Percentiles rank a stretch among this genome's conserved stretches.
phyloP scores from a whole-genome alignment of 129 eudicot species.

The Lactuca saligna region DNA sequence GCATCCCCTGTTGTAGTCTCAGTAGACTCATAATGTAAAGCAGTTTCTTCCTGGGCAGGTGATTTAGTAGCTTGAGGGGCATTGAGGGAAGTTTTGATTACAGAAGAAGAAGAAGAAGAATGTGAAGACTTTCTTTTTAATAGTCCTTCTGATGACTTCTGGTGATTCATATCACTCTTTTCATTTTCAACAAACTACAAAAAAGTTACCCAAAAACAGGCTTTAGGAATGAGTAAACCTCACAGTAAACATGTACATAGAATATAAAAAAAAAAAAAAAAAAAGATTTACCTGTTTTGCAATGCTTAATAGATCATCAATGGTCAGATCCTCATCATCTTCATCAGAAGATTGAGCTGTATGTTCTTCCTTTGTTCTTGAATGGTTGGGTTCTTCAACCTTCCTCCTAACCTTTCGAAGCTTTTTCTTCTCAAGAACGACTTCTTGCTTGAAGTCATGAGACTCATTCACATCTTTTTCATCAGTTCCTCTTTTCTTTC shows the following conservation, averaged over 20 bases:
- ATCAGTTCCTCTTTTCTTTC: slow-evolving; percentile 32
- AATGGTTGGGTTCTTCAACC: slow-evolving; percentile 18
- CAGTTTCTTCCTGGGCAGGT: slow-evolving; percentile 20
- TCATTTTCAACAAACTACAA: slow-evolving; percentile 58
- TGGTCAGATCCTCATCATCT: slow-evolving; percentile 52
- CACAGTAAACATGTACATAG: slow-evolving; percentile 3
- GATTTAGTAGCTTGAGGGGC: slow-evolving; percentile 21
- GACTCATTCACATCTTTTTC: slow-evolving; percentile 13
- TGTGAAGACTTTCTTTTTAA: slow-evolving; percentile 27
- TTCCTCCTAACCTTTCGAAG: slow-evolving; percentile 25
- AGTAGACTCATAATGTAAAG: slow-evolving; percentile 15
- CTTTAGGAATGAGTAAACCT: slow-evolving; percentile 2
- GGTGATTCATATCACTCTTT: slow-evolving; percentile 23
- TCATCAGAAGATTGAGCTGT: slow-evolving; percentile 32
- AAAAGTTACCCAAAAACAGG: slow-evolving; percentile 10
- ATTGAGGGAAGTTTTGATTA: slow-evolving; percentile 8
- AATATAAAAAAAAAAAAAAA: not conserved
- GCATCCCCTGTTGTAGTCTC: slow-evolving; percentile 48
- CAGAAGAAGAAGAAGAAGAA: slow-evolving; percentile 18
- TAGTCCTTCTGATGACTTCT: slow-evolving; percentile 20
- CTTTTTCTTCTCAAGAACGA: slow-evolving; percentile 27
- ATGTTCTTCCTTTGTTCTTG: slow-evolving; percentile 19
- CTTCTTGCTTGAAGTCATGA: slow-evolving; percentile 21
- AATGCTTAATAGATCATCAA: slow-evolving; percentile 68
- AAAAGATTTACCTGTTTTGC: slow-evolving; percentile 56